A percentile compares a stretch with the other conserved stretches of the same genome.
These are phyloP conservation scores for Hyaloscypha bicolor DNA, from an alignment of 495 filamentous ascomycete species.

Conservation along the genomic window DNA sequence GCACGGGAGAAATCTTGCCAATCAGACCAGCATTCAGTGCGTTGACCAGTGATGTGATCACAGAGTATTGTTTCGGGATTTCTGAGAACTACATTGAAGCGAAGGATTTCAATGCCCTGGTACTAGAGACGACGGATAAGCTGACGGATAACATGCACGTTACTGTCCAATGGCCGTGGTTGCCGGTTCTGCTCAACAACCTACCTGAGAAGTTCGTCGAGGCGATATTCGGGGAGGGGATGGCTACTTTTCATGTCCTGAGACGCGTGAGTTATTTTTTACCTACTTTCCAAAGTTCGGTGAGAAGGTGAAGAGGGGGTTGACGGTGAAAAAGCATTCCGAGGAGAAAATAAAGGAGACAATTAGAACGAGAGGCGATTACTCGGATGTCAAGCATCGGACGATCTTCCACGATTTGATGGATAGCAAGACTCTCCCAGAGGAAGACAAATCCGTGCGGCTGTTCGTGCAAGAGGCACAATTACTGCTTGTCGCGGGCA, in stretches of 20 bases:
- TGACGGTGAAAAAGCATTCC: neutral
- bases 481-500: conserved; percentile 35
- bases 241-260: conserved; percentile 1
- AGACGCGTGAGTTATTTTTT: conserved; percentile 8
- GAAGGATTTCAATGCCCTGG: conserved; percentile 18
- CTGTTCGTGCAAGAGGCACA: conserved; percentile 35
- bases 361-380: conserved; percentile 7
- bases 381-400: conserved; percentile 9
- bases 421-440: conserved; percentile 28
- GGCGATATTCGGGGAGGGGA: neutral
- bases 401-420: conserved; percentile 20
- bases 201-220: conserved; percentile 7
- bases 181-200: neutral
- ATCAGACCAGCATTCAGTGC: conserved; percentile 15
- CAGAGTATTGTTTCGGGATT: conserved; percentile 13
- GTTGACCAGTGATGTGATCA: conserved; percentile 22
- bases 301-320: neutral
- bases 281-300: neutral
- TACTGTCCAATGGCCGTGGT: conserved; percentile 12
- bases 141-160: conserved; percentile 13
- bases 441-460: conserved; percentile 31
- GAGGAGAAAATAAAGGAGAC: conserved; percentile 10
- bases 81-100: conserved; percentile 20
- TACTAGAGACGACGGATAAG: conserved; percentile 12
- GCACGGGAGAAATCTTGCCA: neutral